Conservation (phyloP, 2,329 filamentous ascomycete species). For the Cryphonectria naterciae region DNA sequence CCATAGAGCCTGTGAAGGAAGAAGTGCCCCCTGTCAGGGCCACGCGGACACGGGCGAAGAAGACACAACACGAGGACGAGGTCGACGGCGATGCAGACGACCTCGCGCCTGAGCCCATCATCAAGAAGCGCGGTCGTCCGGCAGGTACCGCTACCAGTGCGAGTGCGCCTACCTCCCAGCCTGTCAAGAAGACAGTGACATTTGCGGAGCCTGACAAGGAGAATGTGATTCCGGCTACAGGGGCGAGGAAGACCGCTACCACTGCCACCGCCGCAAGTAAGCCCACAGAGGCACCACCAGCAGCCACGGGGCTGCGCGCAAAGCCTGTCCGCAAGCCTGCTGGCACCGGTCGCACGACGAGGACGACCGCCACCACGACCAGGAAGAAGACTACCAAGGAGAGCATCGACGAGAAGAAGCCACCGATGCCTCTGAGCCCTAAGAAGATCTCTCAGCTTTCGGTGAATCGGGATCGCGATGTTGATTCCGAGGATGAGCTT, state of each 20-base stretch:
- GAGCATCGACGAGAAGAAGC: conserved; percentile 38
- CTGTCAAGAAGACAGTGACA: conserved; percentile 64
- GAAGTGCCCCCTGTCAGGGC: conserved; percentile 33
- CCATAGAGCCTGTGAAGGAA: conserved; percentile 32
- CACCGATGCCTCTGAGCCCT: conserved; percentile 59
- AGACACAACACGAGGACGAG: conserved; percentile 34
- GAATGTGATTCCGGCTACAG: conserved; percentile 52
- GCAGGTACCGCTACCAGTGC: conserved; percentile 42
- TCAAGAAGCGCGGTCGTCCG: conserved; percentile 43
- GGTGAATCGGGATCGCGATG: conserved; percentile 42
- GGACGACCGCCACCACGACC: conserved; percentile 35
- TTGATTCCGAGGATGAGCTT: conserved; percentile 64
- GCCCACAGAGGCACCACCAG: conserved; percentile 35
- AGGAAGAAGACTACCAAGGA: conserved; percentile 39
- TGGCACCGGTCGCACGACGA: conserved; percentile 36
- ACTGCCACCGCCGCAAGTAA: conserved; percentile 43
- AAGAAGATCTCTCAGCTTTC: conserved; percentile 67
- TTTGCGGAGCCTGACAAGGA: conserved; percentile 70
- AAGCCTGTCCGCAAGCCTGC: conserved; percentile 55
- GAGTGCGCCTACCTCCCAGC: conserved; percentile 44
- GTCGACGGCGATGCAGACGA: conserved; percentile 36
- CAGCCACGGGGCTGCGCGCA: conserved; percentile 45
- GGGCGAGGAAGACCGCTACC: conserved; percentile 41
- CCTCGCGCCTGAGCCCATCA: conserved; percentile 38
- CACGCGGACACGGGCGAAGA: conserved; percentile 37